phyloP scores from a whole-genome alignment of 768 basidiomycete species.

The Phaffia australis region DNA sequence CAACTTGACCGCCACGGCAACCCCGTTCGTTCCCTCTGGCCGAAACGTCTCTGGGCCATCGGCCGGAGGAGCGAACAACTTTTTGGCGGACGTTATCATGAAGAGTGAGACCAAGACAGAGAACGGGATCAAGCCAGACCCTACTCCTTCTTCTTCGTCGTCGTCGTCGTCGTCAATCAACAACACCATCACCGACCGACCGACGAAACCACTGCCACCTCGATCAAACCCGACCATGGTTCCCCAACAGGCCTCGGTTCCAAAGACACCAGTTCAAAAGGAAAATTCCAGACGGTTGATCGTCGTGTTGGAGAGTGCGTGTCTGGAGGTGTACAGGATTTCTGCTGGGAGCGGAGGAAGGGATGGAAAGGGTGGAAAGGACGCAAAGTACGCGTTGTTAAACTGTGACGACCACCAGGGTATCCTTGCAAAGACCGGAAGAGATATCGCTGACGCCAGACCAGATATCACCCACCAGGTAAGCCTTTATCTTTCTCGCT shows the following conservation, averaged over 20 bases:
- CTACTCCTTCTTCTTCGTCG: conserved; percentile 6
- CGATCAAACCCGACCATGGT: conserved; percentile 69
- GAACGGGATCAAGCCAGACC: too few relatives aligned
- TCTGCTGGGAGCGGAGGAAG: conserved; percentile 49
- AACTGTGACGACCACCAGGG: conserved; percentile 99
- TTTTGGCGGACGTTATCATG: too few relatives aligned
- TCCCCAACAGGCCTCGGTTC: conserved; percentile 68
- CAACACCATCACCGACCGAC: background rate
- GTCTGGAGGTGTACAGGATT: conserved; percentile 86
- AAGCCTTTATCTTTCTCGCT: conserved; percentile 29
- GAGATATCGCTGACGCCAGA: conserved; percentile 97
- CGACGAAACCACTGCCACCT: conserved; percentile 48
- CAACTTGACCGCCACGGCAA: conserved; percentile 3
- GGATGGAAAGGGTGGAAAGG: conserved; percentile 46
- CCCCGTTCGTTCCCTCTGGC: conserved; percentile 2
- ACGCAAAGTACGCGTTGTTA: conserved; percentile 88
- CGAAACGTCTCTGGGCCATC: too few relatives aligned
- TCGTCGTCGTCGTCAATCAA: background rate
- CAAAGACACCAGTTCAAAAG: conserved; percentile 43
- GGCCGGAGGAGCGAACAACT: too few relatives aligned
- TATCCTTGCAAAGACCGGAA: conserved; percentile 89
- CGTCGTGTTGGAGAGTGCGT: conserved; percentile 86
- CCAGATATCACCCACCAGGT: conserved; percentile 99
- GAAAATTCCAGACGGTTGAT: conserved; percentile 56
- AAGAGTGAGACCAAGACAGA: too few relatives aligned